These are phyloP conservation scores for Heliocybe sulcata DNA, from an alignment of 1,284 basidiomycete genomes.

Conservation along the genomic window DNA sequence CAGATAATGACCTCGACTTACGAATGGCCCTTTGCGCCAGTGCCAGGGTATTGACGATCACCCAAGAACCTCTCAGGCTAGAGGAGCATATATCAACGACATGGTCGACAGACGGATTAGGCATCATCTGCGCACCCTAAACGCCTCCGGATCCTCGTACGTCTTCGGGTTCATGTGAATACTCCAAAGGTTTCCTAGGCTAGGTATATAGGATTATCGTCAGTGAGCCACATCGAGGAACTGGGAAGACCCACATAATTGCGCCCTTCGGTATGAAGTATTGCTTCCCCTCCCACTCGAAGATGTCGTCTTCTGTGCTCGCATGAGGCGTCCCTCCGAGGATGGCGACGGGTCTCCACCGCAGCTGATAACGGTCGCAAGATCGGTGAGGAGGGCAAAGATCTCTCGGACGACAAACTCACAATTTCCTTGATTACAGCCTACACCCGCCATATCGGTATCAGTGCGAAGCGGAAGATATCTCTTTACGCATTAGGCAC, in stretches of 20 bases:
- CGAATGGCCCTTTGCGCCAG: neutral
- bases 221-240: too few species aligned
- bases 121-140: neutral
- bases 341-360: constrained; percentile 1
- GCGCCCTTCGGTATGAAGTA: constrained; percentile 2
- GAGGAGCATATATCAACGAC: neutral
- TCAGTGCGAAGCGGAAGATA: neutral
- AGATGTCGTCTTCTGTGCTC: neutral
- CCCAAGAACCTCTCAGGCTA: constrained; percentile 1
- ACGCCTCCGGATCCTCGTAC: neutral
- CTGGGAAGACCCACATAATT: neutral
- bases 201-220: neutral
- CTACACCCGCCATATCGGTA: neutral
- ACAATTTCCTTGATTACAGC: constrained; percentile 2
- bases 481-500: neutral
- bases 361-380: neutral
- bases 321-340: neutral
- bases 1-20: neutral
- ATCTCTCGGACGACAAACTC: neutral
- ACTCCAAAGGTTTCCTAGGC: neutral
- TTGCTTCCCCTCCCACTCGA: constrained; percentile 1
- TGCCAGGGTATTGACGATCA: constrained; percentile 1
- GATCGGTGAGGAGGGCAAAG: too few species aligned
- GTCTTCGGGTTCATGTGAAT: constrained; percentile 3
- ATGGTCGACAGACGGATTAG: neutral